Base-by-base conservation (phyloP, 2,329 filamentous ascomycete species). In the Colletotrichum paranaense region DNA sequence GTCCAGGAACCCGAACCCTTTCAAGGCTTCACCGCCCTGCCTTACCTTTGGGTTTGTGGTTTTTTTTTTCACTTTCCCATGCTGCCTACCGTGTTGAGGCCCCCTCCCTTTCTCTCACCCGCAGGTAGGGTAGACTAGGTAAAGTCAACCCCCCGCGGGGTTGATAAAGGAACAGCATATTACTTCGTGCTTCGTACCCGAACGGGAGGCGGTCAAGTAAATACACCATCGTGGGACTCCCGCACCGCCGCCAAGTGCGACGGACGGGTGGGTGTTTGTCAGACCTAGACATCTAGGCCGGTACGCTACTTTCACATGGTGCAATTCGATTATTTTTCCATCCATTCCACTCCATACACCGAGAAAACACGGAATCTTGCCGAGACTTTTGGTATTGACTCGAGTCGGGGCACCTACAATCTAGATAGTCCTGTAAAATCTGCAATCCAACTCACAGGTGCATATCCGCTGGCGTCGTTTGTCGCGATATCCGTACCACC, bases 11-110 rank as follows among this genome's bases (percentile, higher is more conserved):
- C 24, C 24, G 24, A 24, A 24, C 24, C 58, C 46, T 35, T 35
- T 35, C 32, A 35, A 35, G 32, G 32, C 55, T 70, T 69, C 70
- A 73, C 70, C 70, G 66, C 70, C 32, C 65, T 68, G 30, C 38
- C 28, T 63, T 68, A 14, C 11, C 35, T 14, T 42, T 32, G 32
- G 32, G 9, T 11, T 32, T 32, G 32, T 32, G 9, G 11, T 30
- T 12, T 11, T 11, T 35, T 35, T 38, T 14, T 19, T 42, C 38
- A 19, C 38, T 42, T 42, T 42, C 38, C 38, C 38, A 42, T 42
- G 38, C 2, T 42, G 38, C 14, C 49, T 49, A 22, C 11, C 30
- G n/a, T 42, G 58, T 62, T 59, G 69, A 72, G 69, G 38, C 65
- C 52, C 58, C 53, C 58, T 63, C 52, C 42, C 22, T 38, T 53